Conservation (phyloP, 192 early-diverging fungal species). For the Backusella mclennaniae region DNA sequence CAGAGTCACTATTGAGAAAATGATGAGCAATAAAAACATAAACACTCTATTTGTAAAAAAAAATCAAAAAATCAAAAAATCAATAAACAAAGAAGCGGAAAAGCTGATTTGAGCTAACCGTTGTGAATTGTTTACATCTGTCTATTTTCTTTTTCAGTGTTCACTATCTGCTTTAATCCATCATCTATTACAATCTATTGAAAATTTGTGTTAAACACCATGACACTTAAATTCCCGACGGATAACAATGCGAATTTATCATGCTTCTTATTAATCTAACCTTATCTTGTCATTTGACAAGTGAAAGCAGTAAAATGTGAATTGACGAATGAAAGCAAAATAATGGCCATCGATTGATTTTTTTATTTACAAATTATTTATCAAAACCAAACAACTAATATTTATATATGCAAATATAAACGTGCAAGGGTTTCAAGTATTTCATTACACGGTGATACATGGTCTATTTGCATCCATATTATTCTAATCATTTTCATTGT, state of each 20-base stretch:
- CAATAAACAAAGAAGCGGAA: not conserved
- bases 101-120: not conserved
- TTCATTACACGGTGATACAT: not conserved
- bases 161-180: not conserved
- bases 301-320: not conserved
- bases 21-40: slow-evolving; percentile 3
- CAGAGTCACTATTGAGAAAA: not conserved
- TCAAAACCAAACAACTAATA: not conserved
- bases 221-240: not conserved
- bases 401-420: not conserved
- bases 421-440: not conserved
- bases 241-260: not conserved
- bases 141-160: not conserved
- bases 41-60: not conserved
- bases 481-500: not conserved
- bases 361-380: not conserved
- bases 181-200: not conserved
- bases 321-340: not conserved
- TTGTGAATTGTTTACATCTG: not conserved
- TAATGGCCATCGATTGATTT: not conserved
- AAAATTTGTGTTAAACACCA: not conserved
- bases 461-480: not conserved
- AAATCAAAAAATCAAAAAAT: not conserved
- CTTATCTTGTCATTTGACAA: not conserved
- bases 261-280: not conserved